Percentiles rank a stretch among this genome's conserved stretches.
phyloP scores from a whole-genome alignment of 2,329 filamentous ascomycete genomes.

The Ophiosphaerella korrae region DNA sequence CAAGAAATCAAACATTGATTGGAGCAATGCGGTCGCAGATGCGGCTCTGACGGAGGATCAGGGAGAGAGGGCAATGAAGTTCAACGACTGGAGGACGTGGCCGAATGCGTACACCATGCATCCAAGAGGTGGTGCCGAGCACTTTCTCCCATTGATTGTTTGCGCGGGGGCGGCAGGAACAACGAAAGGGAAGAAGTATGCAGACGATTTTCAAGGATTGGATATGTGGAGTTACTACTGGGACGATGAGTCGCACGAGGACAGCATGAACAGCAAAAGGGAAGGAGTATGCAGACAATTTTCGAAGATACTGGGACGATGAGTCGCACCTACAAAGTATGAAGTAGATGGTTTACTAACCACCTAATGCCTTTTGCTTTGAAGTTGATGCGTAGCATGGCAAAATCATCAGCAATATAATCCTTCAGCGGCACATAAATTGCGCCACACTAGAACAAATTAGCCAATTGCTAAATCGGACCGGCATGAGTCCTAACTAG shows the following conservation, averaged over 20 bases:
- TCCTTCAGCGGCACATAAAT: no score
- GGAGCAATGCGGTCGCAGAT: constrained; percentile 55
- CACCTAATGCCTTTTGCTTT: no score
- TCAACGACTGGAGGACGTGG: constrained; percentile 57
- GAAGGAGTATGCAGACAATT: constrained; percentile 56
- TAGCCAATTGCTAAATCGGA: no score
- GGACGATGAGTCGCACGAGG: constrained; percentile 57
- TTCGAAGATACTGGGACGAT: constrained; percentile 58
- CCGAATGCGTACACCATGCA: constrained; percentile 60
- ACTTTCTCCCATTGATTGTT: constrained; percentile 65
- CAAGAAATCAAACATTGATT: constrained; percentile 44
- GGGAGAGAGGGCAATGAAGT: constrained; percentile 46
- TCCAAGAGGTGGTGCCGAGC: constrained; percentile 60
- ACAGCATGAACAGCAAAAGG: constrained; percentile 53
- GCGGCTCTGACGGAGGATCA: constrained; percentile 45
- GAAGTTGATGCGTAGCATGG: no score
- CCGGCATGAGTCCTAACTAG: no score
- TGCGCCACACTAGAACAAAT: no score
- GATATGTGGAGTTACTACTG: constrained; percentile 64
- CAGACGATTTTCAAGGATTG: constrained; percentile 56
- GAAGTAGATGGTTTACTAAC: no score
- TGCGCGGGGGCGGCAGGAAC: constrained; percentile 57
- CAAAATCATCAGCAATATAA: no score
- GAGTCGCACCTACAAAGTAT: constrained; percentile 1
- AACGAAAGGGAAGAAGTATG: constrained; percentile 52